Evolutionary conservation across 2,329 filamentous ascomycete species (phyloP).

Genomic region (Diplodia sapinea): DNA sequence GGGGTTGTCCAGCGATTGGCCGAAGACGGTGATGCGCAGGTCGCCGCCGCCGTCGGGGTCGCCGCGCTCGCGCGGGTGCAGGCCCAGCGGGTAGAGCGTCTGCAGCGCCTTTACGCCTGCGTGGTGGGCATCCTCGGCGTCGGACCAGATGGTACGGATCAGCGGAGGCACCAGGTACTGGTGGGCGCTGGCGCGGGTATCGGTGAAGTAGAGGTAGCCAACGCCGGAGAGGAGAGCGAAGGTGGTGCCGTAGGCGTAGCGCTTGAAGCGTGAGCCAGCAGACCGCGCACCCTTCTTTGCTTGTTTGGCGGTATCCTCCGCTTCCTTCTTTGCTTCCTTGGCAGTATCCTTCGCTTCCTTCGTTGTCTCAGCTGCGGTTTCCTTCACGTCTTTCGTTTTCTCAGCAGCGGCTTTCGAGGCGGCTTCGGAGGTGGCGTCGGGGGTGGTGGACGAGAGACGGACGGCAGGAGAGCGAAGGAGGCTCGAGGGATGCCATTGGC

Average conservation of each 20-base stretch:
- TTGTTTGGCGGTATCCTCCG: slow-evolving; percentile 36
- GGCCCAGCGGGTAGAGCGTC: slow-evolving; percentile 71
- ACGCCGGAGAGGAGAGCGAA: slow-evolving; percentile 55
- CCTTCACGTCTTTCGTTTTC: slow-evolving; percentile 37
- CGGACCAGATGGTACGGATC: slow-evolving; percentile 69
- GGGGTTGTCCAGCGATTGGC: slow-evolving; percentile 77
- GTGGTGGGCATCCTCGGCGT: slow-evolving; percentile 93
- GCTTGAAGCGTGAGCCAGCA: slow-evolving; percentile 54
- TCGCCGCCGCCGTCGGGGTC: slow-evolving; percentile 60
- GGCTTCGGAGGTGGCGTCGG: slow-evolving; percentile 1
- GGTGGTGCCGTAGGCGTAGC: slow-evolving; percentile 60
- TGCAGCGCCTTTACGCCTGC: slow-evolving; percentile 74
- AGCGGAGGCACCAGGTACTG: slow-evolving; percentile 63
- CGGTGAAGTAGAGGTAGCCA: slow-evolving; percentile 59
- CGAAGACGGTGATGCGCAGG: slow-evolving; percentile 72
- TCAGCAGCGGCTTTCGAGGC: slow-evolving; percentile 30
- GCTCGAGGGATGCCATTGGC: slow-evolving; percentile 23
- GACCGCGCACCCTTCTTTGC: slow-evolving; percentile 42
- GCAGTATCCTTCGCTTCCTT: slow-evolving; percentile 11
- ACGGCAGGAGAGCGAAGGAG: not conserved
- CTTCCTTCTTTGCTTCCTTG: slow-evolving; percentile 34
- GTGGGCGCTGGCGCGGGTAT: slow-evolving; percentile 61
- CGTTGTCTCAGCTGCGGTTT: not conserved
- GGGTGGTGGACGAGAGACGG: slow-evolving; percentile 17
- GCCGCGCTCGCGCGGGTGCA: slow-evolving; percentile 85